These are phyloP conservation scores for Stephanodiscus minutulus DNA, from an alignment of 108 stramenopile genomes.

Conservation along the genomic window DNA sequence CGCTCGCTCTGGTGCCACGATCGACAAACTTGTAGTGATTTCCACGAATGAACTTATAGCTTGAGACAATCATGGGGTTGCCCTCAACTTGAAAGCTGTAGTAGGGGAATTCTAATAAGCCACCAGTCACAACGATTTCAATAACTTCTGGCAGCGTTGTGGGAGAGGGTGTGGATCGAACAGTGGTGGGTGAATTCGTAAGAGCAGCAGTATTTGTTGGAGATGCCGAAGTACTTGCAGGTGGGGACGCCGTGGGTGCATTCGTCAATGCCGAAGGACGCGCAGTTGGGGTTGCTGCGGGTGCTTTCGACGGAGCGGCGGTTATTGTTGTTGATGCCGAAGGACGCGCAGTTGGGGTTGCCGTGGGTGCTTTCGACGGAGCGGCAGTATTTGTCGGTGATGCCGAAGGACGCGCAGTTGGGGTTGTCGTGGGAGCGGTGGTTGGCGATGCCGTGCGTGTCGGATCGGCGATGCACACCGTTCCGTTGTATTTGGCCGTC, in stretches of 20 bases:
- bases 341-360: slow-evolving; percentile 1
- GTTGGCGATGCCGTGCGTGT: background rate
- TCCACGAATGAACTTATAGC: too few relatives aligned
- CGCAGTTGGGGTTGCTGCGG: background rate
- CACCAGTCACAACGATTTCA: too few relatives aligned
- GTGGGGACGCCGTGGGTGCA: slow-evolving; percentile 6
- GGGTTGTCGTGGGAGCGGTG: background rate
- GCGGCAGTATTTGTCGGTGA: background rate
- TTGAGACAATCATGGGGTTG: too few relatives aligned
- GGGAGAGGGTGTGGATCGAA: slow-evolving; percentile 1
- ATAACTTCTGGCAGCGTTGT: too few relatives aligned
- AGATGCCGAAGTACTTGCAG: slow-evolving; percentile 9
- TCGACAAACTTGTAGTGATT: too few relatives aligned
- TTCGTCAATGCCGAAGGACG: slow-evolving; percentile 15
- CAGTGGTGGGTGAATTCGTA: slow-evolving; percentile 16
- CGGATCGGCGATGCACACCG: background rate
- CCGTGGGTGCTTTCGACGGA: background rate
- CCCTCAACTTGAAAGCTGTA: too few relatives aligned
- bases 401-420: too few relatives aligned
- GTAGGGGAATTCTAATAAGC: too few relatives aligned
- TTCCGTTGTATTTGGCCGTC: background rate
- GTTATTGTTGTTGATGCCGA: slow-evolving; percentile 3
- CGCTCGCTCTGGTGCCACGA: too few relatives aligned
- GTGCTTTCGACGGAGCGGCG: background rate
- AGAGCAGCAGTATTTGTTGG: slow-evolving; percentile 16